Evolutionary conservation across 352 stramenopile species (phyloP), one percentile per base, ranked within the genome.

Genomic region (Pythium coloratum): DNA sequence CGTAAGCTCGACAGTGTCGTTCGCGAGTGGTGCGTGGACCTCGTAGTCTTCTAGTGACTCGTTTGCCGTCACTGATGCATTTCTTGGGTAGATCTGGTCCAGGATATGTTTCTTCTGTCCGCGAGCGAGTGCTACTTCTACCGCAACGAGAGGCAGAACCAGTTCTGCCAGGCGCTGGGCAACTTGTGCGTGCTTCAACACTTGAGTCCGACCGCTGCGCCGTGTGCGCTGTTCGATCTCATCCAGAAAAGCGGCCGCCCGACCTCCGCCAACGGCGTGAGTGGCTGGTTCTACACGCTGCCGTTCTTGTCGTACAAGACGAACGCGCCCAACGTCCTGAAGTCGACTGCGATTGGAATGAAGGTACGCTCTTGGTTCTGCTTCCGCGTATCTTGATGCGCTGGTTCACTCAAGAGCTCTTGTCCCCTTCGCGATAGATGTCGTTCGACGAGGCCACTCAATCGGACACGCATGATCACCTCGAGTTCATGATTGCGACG

Each of bases 181-280:
- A 98, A 98, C 66, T 65, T 99, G 14, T 99, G 96, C 59, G 92
- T 97, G 8, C 67, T 99, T n/a, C 86, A 95, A 62, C 85, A 97
- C 66, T 97, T 98, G 63, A 72, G 86, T 28, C 66, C 82, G 24
- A 67, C 70, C 1, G 64, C 77, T 6, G 53, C 79, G 7, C 81
- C 91, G 0, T 98, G 95, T 58, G 73, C 74, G 24, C 64, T 97
- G 7, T 81, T 97, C 49, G 64, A 88, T 8, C 68, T 85, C 5
- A 89, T 98, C 62, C 81, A 91, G 65, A 77, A 75, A 38, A 86
- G 71, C 32, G 78, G 80, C 1, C 76, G 79, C 36, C 72, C 66
- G 9, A 76, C 78, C 20, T 80, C 64, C 14, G 74, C 75, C 3
- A 86, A 90, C 54, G 65, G 34, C 24, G 74, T 89, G 54, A 71